A percentile compares a stretch with the other conserved stretches of the same genome.
These are phyloP conservation scores for Aegilops tauschii DNA, from an alignment of 176 grass and related monocot genomes.

Conservation along the genomic window DNA sequence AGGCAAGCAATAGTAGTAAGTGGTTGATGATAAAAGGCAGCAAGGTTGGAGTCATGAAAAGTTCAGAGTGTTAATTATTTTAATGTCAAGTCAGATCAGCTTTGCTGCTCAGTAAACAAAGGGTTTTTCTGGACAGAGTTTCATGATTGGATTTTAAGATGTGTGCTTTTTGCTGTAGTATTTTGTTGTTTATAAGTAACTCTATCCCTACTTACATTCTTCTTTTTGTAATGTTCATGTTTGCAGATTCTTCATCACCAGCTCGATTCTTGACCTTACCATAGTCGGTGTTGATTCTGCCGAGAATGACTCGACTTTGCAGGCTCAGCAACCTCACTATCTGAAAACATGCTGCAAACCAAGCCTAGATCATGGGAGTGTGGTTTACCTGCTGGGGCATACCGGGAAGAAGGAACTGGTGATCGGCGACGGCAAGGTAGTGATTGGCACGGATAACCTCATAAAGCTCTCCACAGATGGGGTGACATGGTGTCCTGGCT, in stretches of 20 bases:
- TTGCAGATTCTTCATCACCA: conserved; percentile 90
- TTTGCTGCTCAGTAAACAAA: conserved; percentile 11
- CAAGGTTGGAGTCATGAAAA: conserved; percentile 10
- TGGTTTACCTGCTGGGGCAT: conserved; percentile 79
- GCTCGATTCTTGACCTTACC: conserved; percentile 88
- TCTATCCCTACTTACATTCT: neutral
- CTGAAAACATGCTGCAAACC: conserved; percentile 80
- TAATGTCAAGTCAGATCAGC: neutral
- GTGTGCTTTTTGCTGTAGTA: neutral
- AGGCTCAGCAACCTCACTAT: conserved; percentile 57
- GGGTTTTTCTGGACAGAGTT: neutral
- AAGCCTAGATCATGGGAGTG: conserved; percentile 68
- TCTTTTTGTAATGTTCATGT: neutral
- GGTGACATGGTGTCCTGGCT: conserved; percentile 67
- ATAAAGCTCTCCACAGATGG: conserved; percentile 69
- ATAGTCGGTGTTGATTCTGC: conserved; percentile 83
- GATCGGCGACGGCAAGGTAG: conserved; percentile 80
- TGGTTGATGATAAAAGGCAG: conserved; percentile 31
- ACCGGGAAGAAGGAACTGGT: conserved; percentile 55
- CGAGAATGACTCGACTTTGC: conserved; percentile 43
- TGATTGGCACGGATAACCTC: conserved; percentile 85
- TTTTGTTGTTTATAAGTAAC: neutral
- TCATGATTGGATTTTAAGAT: neutral
- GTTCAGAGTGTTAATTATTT: neutral
- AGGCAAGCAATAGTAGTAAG: conserved; percentile 22